Evolutionary conservation across 768 basidiomycete genomes (phyloP), one percentile per base, ranked within the genome.

Genomic region (Nidularia pulvinata): DNA sequence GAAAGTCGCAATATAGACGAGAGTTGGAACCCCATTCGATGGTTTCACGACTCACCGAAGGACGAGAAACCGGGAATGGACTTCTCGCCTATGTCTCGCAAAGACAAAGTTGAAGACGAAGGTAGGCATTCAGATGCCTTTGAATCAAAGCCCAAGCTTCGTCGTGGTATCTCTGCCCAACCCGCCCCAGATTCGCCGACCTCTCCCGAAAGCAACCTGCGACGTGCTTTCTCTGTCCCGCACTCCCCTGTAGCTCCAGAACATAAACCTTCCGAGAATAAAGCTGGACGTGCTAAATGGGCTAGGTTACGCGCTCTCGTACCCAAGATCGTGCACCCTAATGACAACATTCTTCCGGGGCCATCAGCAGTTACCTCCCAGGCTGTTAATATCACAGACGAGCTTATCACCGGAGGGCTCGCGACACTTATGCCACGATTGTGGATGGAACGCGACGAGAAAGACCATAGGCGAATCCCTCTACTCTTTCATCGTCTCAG

Each of bases 361-460:
- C 77, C 81, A 25, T 80, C 85, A 6, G 74, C 75, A 25, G 77
- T 86, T 25, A 68, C 80, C 1, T 71, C 82, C 1, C 67, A 75
- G 3, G 67, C 76, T 4, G 88, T 92, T 33, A 89, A 89, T 61
- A 88, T 93, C 49, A 89, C 82, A 5, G 90, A 93, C 57, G 92
- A 93, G 59, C 82, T 93, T 45, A 88, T 91, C 11, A 80, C 84
- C 2, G 89, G 91, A 4, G 89, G 91, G 14, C 80, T 95, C 5
- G 88, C 90, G 1, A 80, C 85, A 13, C 73, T 93, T 33, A 87
- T 95, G 81, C 68, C 93, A 36, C 80, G 85, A 32, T 77, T 95
- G 59, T 91, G 90, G 85, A 86, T 94, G 56, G 92, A 95, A 61
- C 85, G 86, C 33, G 94, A 95, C 65, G 93, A 95, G 69, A 87